Evolutionary conservation across 2,329 filamentous ascomycete genomes (phyloP).

Genomic region (Ilyonectria mors-panacis): DNA sequence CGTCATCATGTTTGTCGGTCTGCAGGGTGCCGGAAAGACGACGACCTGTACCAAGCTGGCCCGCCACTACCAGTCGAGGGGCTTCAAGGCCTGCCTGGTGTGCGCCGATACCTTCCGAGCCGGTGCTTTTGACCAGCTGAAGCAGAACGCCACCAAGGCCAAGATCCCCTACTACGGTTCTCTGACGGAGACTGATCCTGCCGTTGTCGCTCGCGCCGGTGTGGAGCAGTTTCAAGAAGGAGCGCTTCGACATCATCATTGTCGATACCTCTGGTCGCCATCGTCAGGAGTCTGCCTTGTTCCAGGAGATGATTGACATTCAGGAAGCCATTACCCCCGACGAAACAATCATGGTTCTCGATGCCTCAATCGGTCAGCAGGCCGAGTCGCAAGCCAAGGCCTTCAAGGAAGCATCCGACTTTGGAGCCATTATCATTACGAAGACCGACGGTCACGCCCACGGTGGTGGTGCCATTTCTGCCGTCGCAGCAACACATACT

Average conservation of each 20-base stretch:
- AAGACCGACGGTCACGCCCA: conserved; percentile 98
- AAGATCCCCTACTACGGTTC: conserved; percentile 99
- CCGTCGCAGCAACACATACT: conserved; percentile 94
- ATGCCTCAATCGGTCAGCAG: conserved; percentile 96
- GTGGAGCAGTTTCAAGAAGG: conserved; percentile 99
- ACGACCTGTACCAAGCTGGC: conserved; percentile 98
- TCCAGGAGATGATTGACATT: conserved; percentile 98
- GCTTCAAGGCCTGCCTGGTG: conserved; percentile 93
- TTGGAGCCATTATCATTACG: conserved; percentile 98
- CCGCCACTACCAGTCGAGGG: conserved; percentile 92
- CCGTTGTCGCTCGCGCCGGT: conserved; percentile 92
- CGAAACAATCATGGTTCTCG: conserved; percentile 98
- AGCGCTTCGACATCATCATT: conserved; percentile 97
- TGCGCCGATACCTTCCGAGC: conserved; percentile 99
- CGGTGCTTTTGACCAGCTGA: conserved; percentile 97
- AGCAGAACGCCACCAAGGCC: conserved; percentile 98
- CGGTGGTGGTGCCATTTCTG: conserved; percentile 96
- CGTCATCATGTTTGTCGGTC: conserved; percentile 99
- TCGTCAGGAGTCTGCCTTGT: conserved; percentile 93
- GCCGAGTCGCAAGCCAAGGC: conserved; percentile 95
- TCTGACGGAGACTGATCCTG: conserved; percentile 95
- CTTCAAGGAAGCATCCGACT: conserved; percentile 97
- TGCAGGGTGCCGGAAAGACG: conserved; percentile 98
- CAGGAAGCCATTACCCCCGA: conserved; percentile 89
- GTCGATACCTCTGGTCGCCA: conserved; percentile 97